These are phyloP conservation scores for Aureobasidium musti DNA, from an alignment of 2,329 filamentous ascomycete species.

Conservation along the genomic window DNA sequence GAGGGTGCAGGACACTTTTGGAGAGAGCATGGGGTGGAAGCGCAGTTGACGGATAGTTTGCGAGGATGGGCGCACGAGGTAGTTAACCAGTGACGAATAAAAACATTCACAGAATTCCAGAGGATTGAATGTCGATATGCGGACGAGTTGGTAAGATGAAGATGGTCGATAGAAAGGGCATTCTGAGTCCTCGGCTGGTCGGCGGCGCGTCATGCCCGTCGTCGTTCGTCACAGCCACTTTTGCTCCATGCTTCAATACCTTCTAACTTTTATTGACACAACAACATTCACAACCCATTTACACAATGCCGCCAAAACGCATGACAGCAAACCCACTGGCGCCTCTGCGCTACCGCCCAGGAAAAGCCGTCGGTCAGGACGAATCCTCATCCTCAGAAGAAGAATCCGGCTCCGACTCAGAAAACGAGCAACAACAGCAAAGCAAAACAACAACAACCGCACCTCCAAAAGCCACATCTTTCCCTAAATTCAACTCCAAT, in stretches of 20 bases:
- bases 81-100: background rate
- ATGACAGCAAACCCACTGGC: constrained; percentile 91
- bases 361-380: constrained; percentile 67
- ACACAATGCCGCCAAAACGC: constrained; percentile 68
- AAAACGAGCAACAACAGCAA: constrained; percentile 48
- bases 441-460: constrained; percentile 43
- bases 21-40: constrained; percentile 45
- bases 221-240: constrained; percentile 14
- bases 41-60: background rate
- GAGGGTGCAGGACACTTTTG: constrained; percentile 56
- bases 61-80: background rate
- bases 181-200: background rate
- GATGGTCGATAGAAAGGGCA: background rate
- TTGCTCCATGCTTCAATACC: background rate
- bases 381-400: constrained; percentile 41
- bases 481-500: constrained; percentile 47
- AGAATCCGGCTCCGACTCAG: constrained; percentile 50
- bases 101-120: background rate
- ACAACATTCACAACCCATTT: background rate
- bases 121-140: background rate
- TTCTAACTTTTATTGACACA: background rate
- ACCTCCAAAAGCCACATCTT: constrained; percentile 50
- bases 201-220: background rate
- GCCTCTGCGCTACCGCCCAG: constrained; percentile 80
- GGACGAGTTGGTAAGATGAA: background rate